phyloP scores from a whole-genome alignment of 306 rosid genomes.

The Myrica gale region DNA sequence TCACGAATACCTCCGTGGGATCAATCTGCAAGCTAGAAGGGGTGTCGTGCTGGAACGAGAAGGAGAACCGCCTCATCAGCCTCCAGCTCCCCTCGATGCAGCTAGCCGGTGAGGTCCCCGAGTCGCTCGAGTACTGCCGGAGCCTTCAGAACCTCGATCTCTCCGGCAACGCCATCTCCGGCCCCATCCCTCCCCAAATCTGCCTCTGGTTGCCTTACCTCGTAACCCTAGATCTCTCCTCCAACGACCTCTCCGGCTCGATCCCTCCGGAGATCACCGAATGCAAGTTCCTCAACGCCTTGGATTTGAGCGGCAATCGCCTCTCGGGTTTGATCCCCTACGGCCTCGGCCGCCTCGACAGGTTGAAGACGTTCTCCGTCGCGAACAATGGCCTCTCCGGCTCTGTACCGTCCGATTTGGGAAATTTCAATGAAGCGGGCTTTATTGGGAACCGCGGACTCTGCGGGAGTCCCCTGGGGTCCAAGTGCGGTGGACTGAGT shows the following conservation, averaged over 20 bases:
- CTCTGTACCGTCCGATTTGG: conserved; percentile 40
- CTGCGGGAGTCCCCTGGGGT: conserved; percentile 50
- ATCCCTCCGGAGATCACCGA: conserved; percentile 53
- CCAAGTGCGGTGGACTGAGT: conserved; percentile 48
- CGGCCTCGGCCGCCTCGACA: conserved; percentile 47
- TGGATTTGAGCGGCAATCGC: conserved; percentile 34
- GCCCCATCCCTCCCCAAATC: conserved; percentile 44
- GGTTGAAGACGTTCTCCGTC: conserved; percentile 49
- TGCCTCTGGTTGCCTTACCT: conserved; percentile 57
- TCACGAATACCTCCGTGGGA: conserved; percentile 37
- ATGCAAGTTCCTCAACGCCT: conserved; percentile 50
- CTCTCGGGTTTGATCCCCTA: conserved; percentile 52
- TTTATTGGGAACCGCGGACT: conserved; percentile 48
- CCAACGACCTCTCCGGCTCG: conserved; percentile 45
- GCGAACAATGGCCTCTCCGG: conserved; percentile 48
- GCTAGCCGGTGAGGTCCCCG: conserved; percentile 49
- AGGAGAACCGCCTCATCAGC: conserved; percentile 57
- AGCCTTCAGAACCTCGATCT: conserved; percentile 51
- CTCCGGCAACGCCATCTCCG: conserved; percentile 43
- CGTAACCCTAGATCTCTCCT: conserved; percentile 56
- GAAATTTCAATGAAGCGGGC: conserved; percentile 26
- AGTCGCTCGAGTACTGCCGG: conserved; percentile 47
- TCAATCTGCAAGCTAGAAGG: conserved; percentile 56
- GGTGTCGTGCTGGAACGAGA: conserved; percentile 56
- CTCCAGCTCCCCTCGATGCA: conserved; percentile 48